Evolutionary conservation across 208 protist genomes (phyloP), one percentile per base, ranked within the genome.

Genomic region (Leishmania major): DNA sequence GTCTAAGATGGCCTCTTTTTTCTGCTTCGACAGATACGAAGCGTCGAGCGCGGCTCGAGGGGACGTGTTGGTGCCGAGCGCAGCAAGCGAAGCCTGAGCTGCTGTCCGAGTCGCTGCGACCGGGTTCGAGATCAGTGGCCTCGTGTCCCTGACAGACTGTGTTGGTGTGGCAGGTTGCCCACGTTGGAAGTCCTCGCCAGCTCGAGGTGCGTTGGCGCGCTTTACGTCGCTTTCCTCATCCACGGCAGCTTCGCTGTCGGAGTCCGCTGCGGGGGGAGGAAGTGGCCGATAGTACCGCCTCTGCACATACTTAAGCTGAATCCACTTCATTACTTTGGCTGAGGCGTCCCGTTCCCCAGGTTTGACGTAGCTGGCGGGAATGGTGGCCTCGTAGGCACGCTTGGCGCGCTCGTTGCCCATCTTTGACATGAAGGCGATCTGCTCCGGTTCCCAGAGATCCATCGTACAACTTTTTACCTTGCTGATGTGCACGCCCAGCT

Each of bases 401-500:
- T 83, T 91, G 1, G 88, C 91, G 28, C 53, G 60, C 13, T 45
- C 28, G 76, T 96, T 96, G 15, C 93, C 93, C 83, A 93, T 94
- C 4, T 76, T 35, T 7, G 82, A 83, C 89, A 96, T 95, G 62
- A 92, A 91, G 11, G 83, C 87, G 66, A 96, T 89, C 80, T 96
- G 90, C 67, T 88, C 89, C 59, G 83, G 69, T 49, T 95, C 91
- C 93, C 93, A 96, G 7, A 93, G 75, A 75, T 96, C 93, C 93
- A 96, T 96, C 28, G 92, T 97, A 74, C 92, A 91, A 75, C 92
- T 97, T 47, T 92, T 90, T 53, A 99, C 94, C 75, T 95, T 92
- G 78, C 90, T 97, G 64, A 98, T 88, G 81, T 98, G 94, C 57
- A 97, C 94, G 15, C 97, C 97, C 0, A 99, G 89, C 78, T 95